phyloP scores from a whole-genome alignment of 768 basidiomycete species.

The Leccinum boreale region DNA sequence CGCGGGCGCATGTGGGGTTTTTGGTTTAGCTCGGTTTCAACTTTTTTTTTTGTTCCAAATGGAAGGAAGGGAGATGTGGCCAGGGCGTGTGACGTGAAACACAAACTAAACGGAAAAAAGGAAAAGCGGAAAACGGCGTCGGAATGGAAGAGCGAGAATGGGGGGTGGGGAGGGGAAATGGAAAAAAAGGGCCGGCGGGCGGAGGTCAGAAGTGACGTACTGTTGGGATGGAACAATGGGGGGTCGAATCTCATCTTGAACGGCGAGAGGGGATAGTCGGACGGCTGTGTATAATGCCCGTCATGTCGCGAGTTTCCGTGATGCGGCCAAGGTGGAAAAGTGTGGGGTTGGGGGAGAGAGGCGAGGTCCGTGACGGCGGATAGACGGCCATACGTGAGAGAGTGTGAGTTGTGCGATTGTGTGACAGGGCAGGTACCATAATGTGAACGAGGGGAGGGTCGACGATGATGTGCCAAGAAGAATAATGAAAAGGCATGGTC shows the following conservation, averaged over 20 bases:
- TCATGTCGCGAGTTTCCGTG: not conserved
- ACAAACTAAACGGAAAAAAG: too few species aligned
- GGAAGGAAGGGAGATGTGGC: not conserved
- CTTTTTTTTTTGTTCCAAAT: not conserved
- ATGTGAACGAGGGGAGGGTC: too few species aligned
- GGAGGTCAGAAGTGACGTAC: slow-evolving; percentile 45
- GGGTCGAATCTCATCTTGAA: slow-evolving; percentile 99
- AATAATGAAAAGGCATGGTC: not conserved
- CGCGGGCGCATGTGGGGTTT: not conserved
- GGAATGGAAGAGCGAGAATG: not conserved
- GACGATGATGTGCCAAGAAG: not conserved
- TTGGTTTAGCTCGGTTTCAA: not conserved
- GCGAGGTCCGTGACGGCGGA: not conserved
- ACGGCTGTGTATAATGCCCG: slow-evolving; percentile 43
- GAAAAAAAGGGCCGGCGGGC: too few species aligned
- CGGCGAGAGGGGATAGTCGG: slow-evolving; percentile 94
- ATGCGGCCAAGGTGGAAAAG: not conserved
- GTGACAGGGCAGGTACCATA: too few species aligned
- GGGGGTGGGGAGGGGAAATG: too few species aligned
- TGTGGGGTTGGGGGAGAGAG: not conserved
- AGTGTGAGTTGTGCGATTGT: not conserved
- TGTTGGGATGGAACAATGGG: slow-evolving; percentile 95
- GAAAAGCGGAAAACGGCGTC: not conserved
- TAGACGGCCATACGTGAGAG: not conserved
- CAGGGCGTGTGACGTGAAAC: too few species aligned